phyloP scores from a whole-genome alignment of 106 monocot species.

The Apostasia ramifera region DNA sequence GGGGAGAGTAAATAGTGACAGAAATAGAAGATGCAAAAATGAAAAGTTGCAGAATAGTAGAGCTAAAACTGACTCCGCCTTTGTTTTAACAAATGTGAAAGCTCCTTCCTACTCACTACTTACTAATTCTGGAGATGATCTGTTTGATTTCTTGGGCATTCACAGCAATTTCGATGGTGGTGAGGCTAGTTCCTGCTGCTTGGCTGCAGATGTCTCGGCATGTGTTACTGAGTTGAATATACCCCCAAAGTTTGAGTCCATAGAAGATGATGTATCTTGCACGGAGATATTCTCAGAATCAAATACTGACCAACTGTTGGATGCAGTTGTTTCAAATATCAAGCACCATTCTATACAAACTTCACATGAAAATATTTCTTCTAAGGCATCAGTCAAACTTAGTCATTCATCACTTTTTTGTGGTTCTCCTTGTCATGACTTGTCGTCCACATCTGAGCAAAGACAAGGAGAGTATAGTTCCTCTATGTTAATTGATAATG shows the following conservation, averaged over 20 bases:
- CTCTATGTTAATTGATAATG: slow-evolving; percentile 15
- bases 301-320: slow-evolving; percentile 40
- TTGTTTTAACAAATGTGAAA: neutral
- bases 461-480: slow-evolving; percentile 9
- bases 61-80: neutral
- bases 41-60: neutral
- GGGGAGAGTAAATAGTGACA: slow-evolving; percentile 3
- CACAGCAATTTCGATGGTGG: slow-evolving; percentile 10
- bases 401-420: slow-evolving; percentile 14
- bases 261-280: slow-evolving; percentile 19
- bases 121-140: slow-evolving; percentile 25
- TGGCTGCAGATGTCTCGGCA: slow-evolving; percentile 20
- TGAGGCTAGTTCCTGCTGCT: slow-evolving; percentile 8
- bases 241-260: slow-evolving; percentile 18
- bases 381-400: slow-evolving; percentile 26
- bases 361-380: slow-evolving; percentile 33
- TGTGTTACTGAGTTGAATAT: slow-evolving; percentile 14
- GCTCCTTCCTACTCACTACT: neutral
- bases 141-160: slow-evolving; percentile 58
- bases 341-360: slow-evolving; percentile 24
- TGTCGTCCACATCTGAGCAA: slow-evolving; percentile 14
- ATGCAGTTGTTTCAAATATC: slow-evolving; percentile 68
- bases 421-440: slow-evolving; percentile 4
- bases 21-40: neutral
- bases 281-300: slow-evolving; percentile 29